A percentile compares a stretch with the other conserved stretches of the same genome.
Conservation (phyloP, 805 yeast genomes). For the Metschnikowia shivogae region DNA sequence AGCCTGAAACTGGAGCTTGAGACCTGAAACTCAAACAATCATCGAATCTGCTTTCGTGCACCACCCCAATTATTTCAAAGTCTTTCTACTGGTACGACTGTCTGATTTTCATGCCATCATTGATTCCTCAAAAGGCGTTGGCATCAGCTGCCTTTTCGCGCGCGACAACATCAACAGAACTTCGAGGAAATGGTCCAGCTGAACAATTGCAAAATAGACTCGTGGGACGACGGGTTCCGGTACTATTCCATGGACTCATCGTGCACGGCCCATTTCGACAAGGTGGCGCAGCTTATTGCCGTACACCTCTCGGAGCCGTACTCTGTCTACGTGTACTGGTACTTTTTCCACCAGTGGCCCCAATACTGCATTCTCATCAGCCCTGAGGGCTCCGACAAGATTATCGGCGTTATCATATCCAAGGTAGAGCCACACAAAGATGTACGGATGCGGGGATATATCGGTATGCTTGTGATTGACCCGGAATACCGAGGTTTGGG, state of each 20-base stretch:
- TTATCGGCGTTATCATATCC: constrained; percentile 83
- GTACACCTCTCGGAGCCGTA: constrained; percentile 88
- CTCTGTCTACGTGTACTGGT: constrained; percentile 87
- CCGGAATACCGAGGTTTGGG: constrained; percentile 70
- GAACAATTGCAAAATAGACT: constrained; percentile 5
- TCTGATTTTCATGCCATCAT: no score
- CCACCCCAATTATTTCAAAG: no score
- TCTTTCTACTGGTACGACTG: no score
- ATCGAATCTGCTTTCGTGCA: no score
- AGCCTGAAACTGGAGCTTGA: no score
- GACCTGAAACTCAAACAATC: no score
- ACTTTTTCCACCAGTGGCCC: constrained; percentile 89
- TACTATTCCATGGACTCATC: constrained; percentile 15
- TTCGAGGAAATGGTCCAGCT: not conserved
- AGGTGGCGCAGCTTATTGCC: constrained; percentile 56
- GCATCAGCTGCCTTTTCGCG: constrained; percentile 1
- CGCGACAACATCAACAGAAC: not conserved
- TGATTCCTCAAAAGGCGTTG: not conserved
- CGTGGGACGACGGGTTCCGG: constrained; percentile 12
- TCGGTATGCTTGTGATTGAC: constrained; percentile 92
- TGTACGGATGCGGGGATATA: constrained; percentile 79
- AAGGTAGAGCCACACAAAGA: constrained; percentile 74
- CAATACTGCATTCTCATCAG: constrained; percentile 68
- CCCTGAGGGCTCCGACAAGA: constrained; percentile 27
- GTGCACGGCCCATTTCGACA: constrained; percentile 38